Base-by-base conservation (phyloP, 2,329 filamentous ascomycete genomes). In the Colletotrichum horii region DNA sequence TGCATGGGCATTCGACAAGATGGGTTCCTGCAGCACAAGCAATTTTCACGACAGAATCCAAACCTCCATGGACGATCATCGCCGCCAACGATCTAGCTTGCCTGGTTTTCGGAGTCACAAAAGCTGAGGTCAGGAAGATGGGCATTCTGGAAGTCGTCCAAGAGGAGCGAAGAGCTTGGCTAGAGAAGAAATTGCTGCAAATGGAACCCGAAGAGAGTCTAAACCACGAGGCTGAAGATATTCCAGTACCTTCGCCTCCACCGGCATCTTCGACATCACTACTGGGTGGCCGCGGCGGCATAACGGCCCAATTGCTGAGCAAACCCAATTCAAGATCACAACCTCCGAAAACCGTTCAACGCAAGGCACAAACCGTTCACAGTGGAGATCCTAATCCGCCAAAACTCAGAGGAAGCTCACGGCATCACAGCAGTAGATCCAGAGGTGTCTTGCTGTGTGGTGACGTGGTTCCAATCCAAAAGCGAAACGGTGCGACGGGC, bases 31-130 rank as follows among this genome's bases (percentile, higher is more conserved):
- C 95, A 56, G 95, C 96, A 7, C 97, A 99, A 83, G 97, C 97
- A 69, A 98, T 99, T 73, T 99, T 99, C 83, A 97, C 96, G 9
- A 99, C 97, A n/a, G 95, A 98, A 84, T 91, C 94, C 16, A 93
- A 94, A 78, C 91, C 95, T 11, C 97, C 96, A 4, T 99, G 96
- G 94, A 99, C 96, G 1, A 98, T 99, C 75, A 91, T 98, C 69
- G 95, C 97, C 4, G 97, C 97, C 66, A 99, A 99, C 82, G 97
- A 99, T 83, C 89, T 99, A 65, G 97, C 97, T 22, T 99, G 97
- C 84, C 89, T 99, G 58, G 94, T 98, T n/a, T 99, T 98, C 85
- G 97, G 97, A n/a, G 95, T 99, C 12, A 98, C 96, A n/a, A 95
- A 95, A 81, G 95, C 95, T 6, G 97, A 99, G 84, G 95, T 99